Base-by-base conservation (phyloP, 2,329 filamentous ascomycete genomes). In the Scleromitrula shiraiana region DNA sequence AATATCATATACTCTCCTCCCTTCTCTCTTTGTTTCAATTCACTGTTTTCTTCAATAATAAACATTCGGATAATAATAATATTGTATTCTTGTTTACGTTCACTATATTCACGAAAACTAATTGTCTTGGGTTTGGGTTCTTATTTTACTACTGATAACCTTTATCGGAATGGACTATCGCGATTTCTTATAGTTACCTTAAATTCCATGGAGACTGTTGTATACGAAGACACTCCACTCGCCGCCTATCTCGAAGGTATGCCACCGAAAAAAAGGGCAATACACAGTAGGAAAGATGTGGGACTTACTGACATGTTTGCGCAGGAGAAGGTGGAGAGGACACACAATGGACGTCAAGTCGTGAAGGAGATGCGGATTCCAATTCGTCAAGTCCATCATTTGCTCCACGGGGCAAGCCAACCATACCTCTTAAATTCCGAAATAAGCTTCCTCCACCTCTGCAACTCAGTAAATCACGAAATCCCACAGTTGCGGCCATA, bases 161-260 rank as follows among this genome's bases (percentile, higher is more conserved):
- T 39, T 27, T 30, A 43, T 43, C 54, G 54, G 57, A 51, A 59
- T 60, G 57, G 58, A 55, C 41, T 20, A 26, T 47, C n/a, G 40
- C 24, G 44, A 26, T 47, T 54, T 54, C 53, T 56, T 36, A 51
- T 22, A 33, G 30, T 33, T 14, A 33, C 19, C 46, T 39, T 44
- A 47, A 50, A 51, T 58, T 56, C 54, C 56, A 93, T 96, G 90
- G 90, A 95, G 77, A 81, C 85, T 62, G 76, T 95, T 61, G 80
- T 95, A 59, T 86, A 85, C 69, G 80, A 93, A 70, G 82, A 89
- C 70, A 86, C 87, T 65, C 90, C 90, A 60, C 76, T 96, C 69
- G 89, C 88, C 64, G 82, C 86, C 62, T 93, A 93, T 70, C 80
- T 96, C 59, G 83, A 90, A 80, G 89, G 90, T 93, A 68, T 62